Base-by-base conservation (phyloP, 768 basidiomycete species). In the Porphyrellus cyaneotinctus region DNA sequence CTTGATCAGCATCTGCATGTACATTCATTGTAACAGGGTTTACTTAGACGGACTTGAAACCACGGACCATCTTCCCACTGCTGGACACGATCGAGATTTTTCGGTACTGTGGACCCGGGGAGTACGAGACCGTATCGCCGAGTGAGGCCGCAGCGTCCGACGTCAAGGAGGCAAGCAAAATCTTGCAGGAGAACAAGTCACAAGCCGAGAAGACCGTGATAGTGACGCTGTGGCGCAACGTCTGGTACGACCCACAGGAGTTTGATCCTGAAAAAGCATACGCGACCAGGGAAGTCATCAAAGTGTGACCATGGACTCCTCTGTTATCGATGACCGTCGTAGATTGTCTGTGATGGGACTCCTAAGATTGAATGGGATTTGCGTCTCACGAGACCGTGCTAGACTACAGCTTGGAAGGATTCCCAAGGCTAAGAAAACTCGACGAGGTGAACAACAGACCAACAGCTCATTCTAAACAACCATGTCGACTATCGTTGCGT, bases 321-420 rank as follows among this genome's bases (percentile, higher is more conserved):
- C 49, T 45, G 49, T 47, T 49, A 49, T 56, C 52, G 57, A 56
- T 52, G 32, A 50, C 26, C 3, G 30, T 42, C 37, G 61, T 60
- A 51, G 52, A 62, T 60, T 49, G 4, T 28, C 26, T 28, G 9
- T 28, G 26, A 28, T 28, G 9, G 26, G 9, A 28, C 26, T 28
- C 26, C 26, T 28, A 5, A 9, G 9, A 5, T 28, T 28, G 9
- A 28, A 5, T 28, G 26, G 9, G 26, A 9, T 28, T 28, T n/a
- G n/a, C n/a, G n/a, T n/a, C n/a, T n/a, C n/a, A n/a, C n/a, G n/a
- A n/a, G n/a, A n/a, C n/a, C n/a, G n/a, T n/a, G n/a, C n/a, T n/a
- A n/a, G n/a, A n/a, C n/a, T n/a, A n/a, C n/a, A n/a, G n/a, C n/a
- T n/a, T n/a, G n/a, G n/a, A n/a, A n/a, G n/a, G n/a, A n/a, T n/a